Conservation (phyloP, 306 rosid species). For the Ammopiptanthus mongolicus region DNA sequence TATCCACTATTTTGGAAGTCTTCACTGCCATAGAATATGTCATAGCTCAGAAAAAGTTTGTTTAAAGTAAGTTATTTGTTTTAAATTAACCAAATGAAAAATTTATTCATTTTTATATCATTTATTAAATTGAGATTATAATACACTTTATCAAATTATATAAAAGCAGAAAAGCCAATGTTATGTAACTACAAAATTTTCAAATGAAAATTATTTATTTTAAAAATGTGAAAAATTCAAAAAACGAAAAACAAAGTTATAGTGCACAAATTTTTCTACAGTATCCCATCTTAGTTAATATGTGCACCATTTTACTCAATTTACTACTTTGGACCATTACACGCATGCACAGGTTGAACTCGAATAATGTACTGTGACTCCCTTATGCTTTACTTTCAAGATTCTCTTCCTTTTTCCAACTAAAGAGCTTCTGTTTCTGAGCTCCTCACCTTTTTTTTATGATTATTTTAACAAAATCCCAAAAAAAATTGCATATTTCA, state of each 20-base stretch:
- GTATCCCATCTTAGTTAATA: background rate
- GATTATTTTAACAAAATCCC: background rate
- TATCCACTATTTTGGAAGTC: conserved; percentile 13
- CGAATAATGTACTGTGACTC: conserved; percentile 26
- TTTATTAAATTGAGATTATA: too few relatives aligned
- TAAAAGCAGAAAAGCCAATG: background rate
- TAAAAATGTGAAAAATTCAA: background rate
- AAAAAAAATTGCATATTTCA: background rate
- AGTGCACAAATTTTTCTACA: background rate
- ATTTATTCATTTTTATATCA: too few relatives aligned
- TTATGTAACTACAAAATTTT: background rate
- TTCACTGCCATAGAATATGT: background rate
- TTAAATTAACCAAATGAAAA: too few relatives aligned
- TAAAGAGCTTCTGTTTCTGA: conserved; percentile 22
- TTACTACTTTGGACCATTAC: background rate
- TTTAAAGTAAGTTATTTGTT: too few relatives aligned
- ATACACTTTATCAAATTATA: too few relatives aligned
- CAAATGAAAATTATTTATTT: background rate
- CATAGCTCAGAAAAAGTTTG: background rate
- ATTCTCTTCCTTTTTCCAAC: conserved; percentile 36
- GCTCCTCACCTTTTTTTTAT: background rate
- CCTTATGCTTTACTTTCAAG: conserved; percentile 31
- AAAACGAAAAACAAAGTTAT: background rate
- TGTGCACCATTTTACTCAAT: background rate
- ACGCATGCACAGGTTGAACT: conserved; percentile 12